These are phyloP conservation scores for Pontederia crassipes DNA, from an alignment of 176 grass and related monocot species.

Conservation along the genomic window DNA sequence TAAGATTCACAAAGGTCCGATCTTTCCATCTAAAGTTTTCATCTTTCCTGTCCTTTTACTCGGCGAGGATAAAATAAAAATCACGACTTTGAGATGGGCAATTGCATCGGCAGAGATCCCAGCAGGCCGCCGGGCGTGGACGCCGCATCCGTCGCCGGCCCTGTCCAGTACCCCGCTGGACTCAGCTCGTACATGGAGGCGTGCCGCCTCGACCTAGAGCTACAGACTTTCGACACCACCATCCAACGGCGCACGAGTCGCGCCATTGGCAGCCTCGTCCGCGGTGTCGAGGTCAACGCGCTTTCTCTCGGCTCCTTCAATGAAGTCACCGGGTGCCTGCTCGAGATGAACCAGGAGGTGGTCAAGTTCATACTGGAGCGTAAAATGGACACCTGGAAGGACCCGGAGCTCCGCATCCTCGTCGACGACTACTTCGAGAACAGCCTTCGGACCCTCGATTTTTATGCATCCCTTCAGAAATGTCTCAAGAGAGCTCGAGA, in stretches of 20 bases:
- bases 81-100: conserved; percentile 1
- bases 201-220: conserved; percentile 8
- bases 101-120: neutral
- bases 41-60: neutral
- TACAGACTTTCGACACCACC: conserved; percentile 10
- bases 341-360: conserved; percentile 18
- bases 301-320: conserved; percentile 7
- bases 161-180: neutral
- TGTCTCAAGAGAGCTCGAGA: conserved; percentile 9
- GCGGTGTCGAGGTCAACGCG: conserved; percentile 3
- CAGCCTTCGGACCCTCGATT: neutral
- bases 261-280: conserved; percentile 3
- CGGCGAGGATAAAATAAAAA: neutral
- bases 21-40: neutral
- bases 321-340: conserved; percentile 6
- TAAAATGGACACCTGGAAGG: conserved; percentile 6
- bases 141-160: too few species aligned
- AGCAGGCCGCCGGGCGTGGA: neutral
- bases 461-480: neutral
- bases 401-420: neutral
- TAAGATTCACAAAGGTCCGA: neutral
- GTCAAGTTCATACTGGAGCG: conserved; percentile 10
- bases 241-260: conserved; percentile 8
- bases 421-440: conserved; percentile 7
- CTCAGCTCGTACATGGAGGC: conserved; percentile 6